Evolutionary conservation across 2,329 filamentous ascomycete species (phyloP), one percentile per base, ranked within the genome.

Genomic region (Onygena corvina): DNA sequence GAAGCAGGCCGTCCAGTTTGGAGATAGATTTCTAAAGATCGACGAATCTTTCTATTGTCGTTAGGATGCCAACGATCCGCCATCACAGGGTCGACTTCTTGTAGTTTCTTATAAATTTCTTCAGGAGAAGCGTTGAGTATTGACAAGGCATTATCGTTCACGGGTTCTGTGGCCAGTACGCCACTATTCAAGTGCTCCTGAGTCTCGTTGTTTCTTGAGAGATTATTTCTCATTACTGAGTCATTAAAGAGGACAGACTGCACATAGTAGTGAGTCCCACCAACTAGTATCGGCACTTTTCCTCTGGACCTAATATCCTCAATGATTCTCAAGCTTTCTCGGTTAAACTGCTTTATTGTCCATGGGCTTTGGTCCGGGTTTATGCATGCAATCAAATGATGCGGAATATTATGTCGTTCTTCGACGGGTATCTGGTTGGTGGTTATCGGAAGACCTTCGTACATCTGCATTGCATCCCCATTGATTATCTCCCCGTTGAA

Each of bases 381-480:
- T 49, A 96, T 82, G 54, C 81, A 82, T 47, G 85, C 86, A 20
- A 98, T 76, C 2, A 98, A 71, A 65, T 98, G 90, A 62, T 98
- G 92, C 3, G 84, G 83, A 8, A 98, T 74, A 7, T 83, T 86
- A 53, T 83, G 77, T 59, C 81, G 81, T 63, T 96, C 90, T 16
- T 80, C 74, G 0, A 62, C 47, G 0, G 85, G 79, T 51, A 96
- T 84, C 64, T 96, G 94, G 66, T 98, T 98, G 21, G 92, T 98
- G 58, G 96, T 90, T 55, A 96, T 83, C 3, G 92, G 88, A 36
- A 98, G 71, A 2, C 92, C 92, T 48, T 78, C 76, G 65, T 98
- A 98, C 69, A 98, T 81, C 64, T 98, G 92, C 88, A 98, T 94
- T 33, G 92, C 92, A 72, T 98, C 92, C 42, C 86, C 86, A 63